phyloP scores from a whole-genome alignment of 306 rosid species.

The Amphicarpaea edgeworthii region DNA sequence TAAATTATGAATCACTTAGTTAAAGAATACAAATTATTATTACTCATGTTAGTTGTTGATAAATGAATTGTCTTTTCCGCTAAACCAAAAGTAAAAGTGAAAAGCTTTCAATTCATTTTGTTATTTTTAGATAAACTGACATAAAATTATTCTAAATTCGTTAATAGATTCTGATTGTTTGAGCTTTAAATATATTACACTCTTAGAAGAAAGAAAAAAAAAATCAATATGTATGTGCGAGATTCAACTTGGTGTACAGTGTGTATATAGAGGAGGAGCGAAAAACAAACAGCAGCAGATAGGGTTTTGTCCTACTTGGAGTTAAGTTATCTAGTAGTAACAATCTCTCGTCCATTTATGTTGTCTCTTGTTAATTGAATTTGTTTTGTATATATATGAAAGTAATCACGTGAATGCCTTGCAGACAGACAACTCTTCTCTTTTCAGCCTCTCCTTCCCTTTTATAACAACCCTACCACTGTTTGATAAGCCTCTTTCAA shows the following conservation, averaged over 20 bases:
- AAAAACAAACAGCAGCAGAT: conserved; percentile 46
- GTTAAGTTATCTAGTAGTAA: conserved; percentile 61
- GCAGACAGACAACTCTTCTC: conserved; percentile 48
- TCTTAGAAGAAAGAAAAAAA: too few species aligned
- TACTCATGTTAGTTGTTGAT: too few species aligned
- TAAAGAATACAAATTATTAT: too few species aligned
- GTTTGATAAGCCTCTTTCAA: conserved; percentile 40
- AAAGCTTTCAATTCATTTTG: too few species aligned
- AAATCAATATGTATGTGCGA: too few species aligned
- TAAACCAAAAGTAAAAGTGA: too few species aligned
- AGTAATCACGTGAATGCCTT: conserved; percentile 72
- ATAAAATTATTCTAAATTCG: too few species aligned
- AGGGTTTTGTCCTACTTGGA: conserved; percentile 51
- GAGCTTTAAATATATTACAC: too few species aligned
- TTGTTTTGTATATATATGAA: conserved; percentile 46
- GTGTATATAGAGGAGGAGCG: conserved; percentile 10
- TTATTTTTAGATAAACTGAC: too few species aligned
- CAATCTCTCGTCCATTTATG: conserved; percentile 52
- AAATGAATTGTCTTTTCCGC: too few species aligned
- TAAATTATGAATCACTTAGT: too few species aligned
- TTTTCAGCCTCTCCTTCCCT: conserved; percentile 40
- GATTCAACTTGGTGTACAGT: not conserved
- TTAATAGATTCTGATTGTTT: too few species aligned
- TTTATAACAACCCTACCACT: conserved; percentile 52
- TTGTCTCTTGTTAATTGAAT: conserved; percentile 58